These are phyloP conservation scores for Rhizophora mangle DNA, from an alignment of 345 rosid genomes.

Conservation along the genomic window DNA sequence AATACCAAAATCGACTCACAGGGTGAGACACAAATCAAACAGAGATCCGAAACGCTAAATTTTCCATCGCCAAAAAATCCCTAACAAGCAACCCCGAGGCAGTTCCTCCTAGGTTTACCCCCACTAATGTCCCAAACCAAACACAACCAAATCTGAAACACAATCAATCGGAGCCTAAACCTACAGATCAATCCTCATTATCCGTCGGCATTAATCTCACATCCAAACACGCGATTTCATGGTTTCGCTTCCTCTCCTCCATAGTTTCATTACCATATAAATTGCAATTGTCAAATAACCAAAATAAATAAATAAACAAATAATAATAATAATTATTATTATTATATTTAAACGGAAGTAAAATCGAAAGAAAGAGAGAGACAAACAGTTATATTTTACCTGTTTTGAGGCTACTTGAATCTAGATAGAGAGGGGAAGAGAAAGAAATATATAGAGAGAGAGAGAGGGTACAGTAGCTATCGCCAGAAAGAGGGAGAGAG, in stretches of 20 bases:
- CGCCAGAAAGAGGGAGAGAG: not conserved
- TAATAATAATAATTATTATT: not conserved
- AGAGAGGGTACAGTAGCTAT: not conserved
- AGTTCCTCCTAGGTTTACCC: constrained; percentile 8
- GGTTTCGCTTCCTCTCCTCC: not conserved
- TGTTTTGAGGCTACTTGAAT: constrained; percentile 20
- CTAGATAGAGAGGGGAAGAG: constrained; percentile 3
- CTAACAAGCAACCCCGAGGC: not conserved
- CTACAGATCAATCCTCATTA: constrained; percentile 15
- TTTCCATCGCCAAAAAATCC: constrained; percentile 6
- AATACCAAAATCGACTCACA: not conserved
- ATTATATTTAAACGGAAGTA: not conserved
- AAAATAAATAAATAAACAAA: constrained; percentile 3
- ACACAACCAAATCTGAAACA: not conserved
- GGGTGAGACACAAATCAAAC: not conserved
- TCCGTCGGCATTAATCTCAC: constrained; percentile 16
- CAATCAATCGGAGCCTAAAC: not conserved
- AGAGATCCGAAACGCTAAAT: constrained; percentile 23
- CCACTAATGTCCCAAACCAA: constrained; percentile 3
- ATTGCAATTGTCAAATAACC: not conserved
- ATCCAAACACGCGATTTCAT: constrained; percentile 18
- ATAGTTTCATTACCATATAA: not conserved
- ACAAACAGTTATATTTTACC: constrained; percentile 26
- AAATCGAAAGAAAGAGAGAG: not conserved
- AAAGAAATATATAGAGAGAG: not conserved